Evolutionary conservation across 768 basidiomycete genomes (phyloP).

Genomic region (Tubosaeta brunneosetosa): DNA sequence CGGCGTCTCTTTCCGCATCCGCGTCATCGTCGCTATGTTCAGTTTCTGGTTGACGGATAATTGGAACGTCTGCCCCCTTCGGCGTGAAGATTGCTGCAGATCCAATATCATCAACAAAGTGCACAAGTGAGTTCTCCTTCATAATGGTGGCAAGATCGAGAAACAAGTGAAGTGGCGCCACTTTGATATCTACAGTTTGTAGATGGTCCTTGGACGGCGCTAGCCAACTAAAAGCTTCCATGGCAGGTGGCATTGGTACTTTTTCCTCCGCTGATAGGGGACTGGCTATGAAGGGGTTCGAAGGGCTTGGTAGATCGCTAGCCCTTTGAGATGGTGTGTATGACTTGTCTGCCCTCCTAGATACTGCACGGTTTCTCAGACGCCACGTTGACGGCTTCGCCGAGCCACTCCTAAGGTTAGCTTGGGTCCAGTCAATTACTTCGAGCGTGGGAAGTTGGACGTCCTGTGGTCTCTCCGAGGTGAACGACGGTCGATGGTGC

Average conservation of each 20-base stretch:
- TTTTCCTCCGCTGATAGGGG: constrained; percentile 16
- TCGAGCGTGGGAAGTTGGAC: constrained; percentile 51
- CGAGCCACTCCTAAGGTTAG: constrained; percentile 36
- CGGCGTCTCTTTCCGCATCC: constrained; percentile 11
- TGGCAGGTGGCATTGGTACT: constrained; percentile 8
- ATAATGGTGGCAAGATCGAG: constrained; percentile 54
- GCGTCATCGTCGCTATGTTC: constrained; percentile 12
- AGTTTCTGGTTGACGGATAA: background rate
- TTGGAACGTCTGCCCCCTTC: background rate
- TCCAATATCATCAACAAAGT: constrained; percentile 47
- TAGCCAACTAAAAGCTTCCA: constrained; percentile 17
- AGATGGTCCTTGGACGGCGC: background rate
- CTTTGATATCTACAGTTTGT: constrained; percentile 31
- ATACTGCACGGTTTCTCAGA: constrained; percentile 32
- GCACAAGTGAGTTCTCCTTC: constrained; percentile 34
- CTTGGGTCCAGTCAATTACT: constrained; percentile 58
- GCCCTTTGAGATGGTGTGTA: constrained; percentile 17
- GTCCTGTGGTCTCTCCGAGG: constrained; percentile 16
- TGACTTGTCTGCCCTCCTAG: constrained; percentile 13
- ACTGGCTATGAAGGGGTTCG: constrained; percentile 15
- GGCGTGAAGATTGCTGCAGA: constrained; percentile 13
- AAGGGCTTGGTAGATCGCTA: constrained; percentile 14
- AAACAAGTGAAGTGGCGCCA: constrained; percentile 71
- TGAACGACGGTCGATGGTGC: constrained; percentile 40
- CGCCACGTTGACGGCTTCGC: constrained; percentile 63